Percentiles rank a stretch among this genome's conserved stretches.
These are phyloP conservation scores for Chaetoscypha palmicola DNA, from an alignment of 2,329 filamentous ascomycete genomes.

Conservation along the genomic window DNA sequence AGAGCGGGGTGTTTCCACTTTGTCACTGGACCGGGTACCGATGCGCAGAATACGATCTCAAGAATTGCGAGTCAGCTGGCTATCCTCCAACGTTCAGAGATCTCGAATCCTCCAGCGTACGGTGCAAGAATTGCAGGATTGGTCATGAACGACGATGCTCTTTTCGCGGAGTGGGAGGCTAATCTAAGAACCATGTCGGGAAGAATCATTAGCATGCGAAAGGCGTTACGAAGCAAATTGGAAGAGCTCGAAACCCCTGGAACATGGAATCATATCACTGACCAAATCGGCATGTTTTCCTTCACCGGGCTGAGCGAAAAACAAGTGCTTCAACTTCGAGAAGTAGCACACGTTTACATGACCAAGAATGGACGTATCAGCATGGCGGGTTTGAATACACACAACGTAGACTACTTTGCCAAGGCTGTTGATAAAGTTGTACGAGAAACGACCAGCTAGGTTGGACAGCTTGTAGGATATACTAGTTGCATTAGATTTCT, in stretches of 20 bases:
- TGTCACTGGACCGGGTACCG: slow-evolving; percentile 64
- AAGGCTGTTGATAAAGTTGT: slow-evolving; percentile 84
- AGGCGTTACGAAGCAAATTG: slow-evolving; percentile 67
- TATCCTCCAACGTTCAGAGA: slow-evolving; percentile 93
- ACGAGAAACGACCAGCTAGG: slow-evolving; percentile 25
- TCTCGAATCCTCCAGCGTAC: slow-evolving; percentile 93
- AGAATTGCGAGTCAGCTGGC: slow-evolving; percentile 82
- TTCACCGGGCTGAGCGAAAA: slow-evolving; percentile 74
- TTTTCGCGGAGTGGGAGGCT: slow-evolving; percentile 84
- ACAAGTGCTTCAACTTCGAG: slow-evolving; percentile 64
- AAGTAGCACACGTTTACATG: slow-evolving; percentile 75
- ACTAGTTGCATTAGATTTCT: background rate
- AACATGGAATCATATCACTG: slow-evolving; percentile 93
- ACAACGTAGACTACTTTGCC: slow-evolving; percentile 90
- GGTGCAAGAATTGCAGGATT: slow-evolving; percentile 82
- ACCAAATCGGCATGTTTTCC: slow-evolving; percentile 99
- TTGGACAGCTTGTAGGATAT: slow-evolving; percentile 2
- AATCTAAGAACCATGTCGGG: slow-evolving; percentile 92
- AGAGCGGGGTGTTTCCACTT: slow-evolving; percentile 95
- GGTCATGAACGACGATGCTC: slow-evolving; percentile 71
- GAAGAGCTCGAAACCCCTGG: slow-evolving; percentile 82
- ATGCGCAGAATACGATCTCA: slow-evolving; percentile 50
- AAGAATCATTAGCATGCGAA: slow-evolving; percentile 88
- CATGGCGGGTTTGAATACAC: slow-evolving; percentile 93
- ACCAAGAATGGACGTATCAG: slow-evolving; percentile 98